Base-by-base conservation (phyloP, 106 monocot genomes). In the Dactylorhiza incarnata region DNA sequence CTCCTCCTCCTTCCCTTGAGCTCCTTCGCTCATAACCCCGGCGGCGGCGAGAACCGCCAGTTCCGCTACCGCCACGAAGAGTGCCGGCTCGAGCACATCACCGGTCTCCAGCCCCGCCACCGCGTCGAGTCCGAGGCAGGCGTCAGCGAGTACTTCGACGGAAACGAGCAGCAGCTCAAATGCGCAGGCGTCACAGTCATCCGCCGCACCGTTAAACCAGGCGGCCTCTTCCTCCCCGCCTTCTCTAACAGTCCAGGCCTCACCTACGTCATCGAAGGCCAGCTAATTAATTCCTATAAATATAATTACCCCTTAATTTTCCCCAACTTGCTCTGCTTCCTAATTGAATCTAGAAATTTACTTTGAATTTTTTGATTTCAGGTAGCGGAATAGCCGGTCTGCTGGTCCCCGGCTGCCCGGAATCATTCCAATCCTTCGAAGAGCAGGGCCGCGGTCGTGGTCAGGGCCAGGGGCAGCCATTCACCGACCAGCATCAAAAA, bases 401-500 rank as follows among this genome's bases (percentile, higher is more conserved):
- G 16, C 51, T 83, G n/a, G 17, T 86, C 49, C 68, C 86, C 6
- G 86, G 82, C 6, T 86, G 86, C 73, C 86, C 86, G 7, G 86
- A 83, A 71, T 72, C 79, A 0, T 79, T 46, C 85, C 79, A 82
- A 45, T 75, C 78, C 5, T 63, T 82, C 13, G 46, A 73, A 22
- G 29, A 11, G 51, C 48, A 22, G 23, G 75, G 79, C 53, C 61
- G 67, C 16, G 0, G 16, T 7, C 29, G 56, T 3, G 43, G 48
- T 9, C 45, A 51, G 45, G 49, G n/a, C 78, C 58, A 26, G 44
- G 14, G 48, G 22, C 74, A 25, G 62, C 54, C 4, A 17, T 56
- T 65, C 59, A 72, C 79, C 17, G 91, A 88, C 66, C 81, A 89
- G 78, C 87, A 92, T 74, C 87, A 92, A 79, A 81, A 73, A 52